Evolutionary conservation across 306 rosid genomes (phyloP).

Genomic region (Cercis canadensis): DNA sequence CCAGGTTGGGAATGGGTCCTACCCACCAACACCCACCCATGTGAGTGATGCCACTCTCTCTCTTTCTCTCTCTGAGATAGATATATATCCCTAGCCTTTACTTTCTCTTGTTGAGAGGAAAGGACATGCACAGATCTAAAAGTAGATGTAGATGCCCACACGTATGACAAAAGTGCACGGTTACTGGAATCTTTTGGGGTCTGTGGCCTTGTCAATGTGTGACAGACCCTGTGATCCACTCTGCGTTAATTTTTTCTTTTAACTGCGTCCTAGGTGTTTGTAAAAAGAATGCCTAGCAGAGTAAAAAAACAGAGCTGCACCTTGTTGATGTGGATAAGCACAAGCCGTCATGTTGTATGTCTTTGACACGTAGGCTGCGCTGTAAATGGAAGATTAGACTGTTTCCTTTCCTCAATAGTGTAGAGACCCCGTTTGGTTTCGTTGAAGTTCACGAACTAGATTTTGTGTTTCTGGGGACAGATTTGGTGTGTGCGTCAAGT

Average conservation of each 20-base stretch:
- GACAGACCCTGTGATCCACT: slow-evolving; percentile 29
- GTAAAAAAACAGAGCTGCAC: too few species aligned
- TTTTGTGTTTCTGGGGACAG: slow-evolving; percentile 16
- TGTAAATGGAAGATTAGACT: neutral
- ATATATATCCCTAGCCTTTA: slow-evolving; percentile 4
- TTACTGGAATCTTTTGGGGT: slow-evolving; percentile 66
- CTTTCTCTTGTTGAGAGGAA: slow-evolving; percentile 46
- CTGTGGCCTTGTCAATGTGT: slow-evolving; percentile 41
- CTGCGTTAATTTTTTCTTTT: slow-evolving; percentile 16
- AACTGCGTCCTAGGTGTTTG: slow-evolving; percentile 48
- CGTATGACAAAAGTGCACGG: slow-evolving; percentile 85
- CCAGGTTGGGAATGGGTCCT: slow-evolving; percentile 57
- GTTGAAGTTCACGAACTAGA: slow-evolving; percentile 34
- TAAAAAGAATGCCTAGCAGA: neutral
- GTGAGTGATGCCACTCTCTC: slow-evolving; percentile 60
- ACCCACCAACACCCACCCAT: slow-evolving; percentile 59
- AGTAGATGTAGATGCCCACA: slow-evolving; percentile 64
- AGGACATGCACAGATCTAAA: slow-evolving; percentile 64
- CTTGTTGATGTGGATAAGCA: slow-evolving; percentile 34
- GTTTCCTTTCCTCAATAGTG: neutral
- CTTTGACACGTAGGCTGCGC: slow-evolving; percentile 33
- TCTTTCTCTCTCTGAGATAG: neutral
- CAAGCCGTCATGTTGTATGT: slow-evolving; percentile 14
- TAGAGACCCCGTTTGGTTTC: neutral
- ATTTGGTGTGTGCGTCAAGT: neutral